These are phyloP conservation scores for Aspergillus udagawae DNA, from an alignment of 2,329 filamentous ascomycete genomes.

Conservation along the genomic window DNA sequence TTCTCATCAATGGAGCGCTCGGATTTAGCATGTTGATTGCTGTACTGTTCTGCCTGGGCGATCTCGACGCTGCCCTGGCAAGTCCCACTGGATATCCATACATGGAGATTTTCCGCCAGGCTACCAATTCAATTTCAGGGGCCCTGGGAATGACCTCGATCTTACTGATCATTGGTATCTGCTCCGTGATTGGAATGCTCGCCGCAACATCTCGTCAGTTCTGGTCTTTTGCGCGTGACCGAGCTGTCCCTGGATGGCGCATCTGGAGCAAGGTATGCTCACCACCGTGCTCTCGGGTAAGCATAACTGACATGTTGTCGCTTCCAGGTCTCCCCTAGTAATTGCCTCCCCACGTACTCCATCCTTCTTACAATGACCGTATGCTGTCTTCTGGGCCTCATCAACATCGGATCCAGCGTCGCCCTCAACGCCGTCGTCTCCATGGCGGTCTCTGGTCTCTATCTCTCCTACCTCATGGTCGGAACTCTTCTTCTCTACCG, in stretches of 20 bases:
- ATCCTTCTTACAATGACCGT: constrained; percentile 24
- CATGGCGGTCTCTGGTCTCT: constrained; percentile 31
- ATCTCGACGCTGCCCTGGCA: constrained; percentile 23
- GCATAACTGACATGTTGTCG: not conserved
- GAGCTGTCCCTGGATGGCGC: constrained; percentile 24
- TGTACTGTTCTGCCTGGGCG: constrained; percentile 36
- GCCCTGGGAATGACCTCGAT: constrained; percentile 24
- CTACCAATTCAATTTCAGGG: constrained; percentile 23
- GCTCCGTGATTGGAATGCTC: constrained; percentile 30
- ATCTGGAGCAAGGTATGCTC: constrained; percentile 23
- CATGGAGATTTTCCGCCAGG: constrained; percentile 31
- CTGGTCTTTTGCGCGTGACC: constrained; percentile 26
- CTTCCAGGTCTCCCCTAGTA: constrained; percentile 19
- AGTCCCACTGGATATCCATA: constrained; percentile 32
- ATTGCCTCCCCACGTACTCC: constrained; percentile 24
- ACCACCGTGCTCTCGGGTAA: too few relatives aligned
- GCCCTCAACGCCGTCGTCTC: constrained; percentile 32
- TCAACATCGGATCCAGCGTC: constrained; percentile 30
- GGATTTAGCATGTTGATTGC: constrained; percentile 37
- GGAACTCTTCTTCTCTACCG: constrained; percentile 25
- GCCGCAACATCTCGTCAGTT: constrained; percentile 44
- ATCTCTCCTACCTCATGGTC: constrained; percentile 28
- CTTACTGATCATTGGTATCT: constrained; percentile 27
- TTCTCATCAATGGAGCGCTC: constrained; percentile 33
- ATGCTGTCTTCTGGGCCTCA: constrained; percentile 27